Evolutionary conservation across 108 stramenopile genomes (phyloP).

Genomic region (Discostella pseudostelligera): DNA sequence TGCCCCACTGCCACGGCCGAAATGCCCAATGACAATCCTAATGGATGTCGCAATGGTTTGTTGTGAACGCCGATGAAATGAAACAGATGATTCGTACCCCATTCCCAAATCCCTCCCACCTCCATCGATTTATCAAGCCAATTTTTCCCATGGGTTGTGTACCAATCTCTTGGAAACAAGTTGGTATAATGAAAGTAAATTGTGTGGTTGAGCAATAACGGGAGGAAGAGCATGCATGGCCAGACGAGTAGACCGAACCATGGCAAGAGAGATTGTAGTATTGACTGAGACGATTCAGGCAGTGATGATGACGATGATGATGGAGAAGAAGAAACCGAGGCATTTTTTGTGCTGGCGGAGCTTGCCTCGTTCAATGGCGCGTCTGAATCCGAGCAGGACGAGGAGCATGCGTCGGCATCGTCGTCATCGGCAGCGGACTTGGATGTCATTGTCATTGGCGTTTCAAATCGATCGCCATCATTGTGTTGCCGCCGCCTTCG

Average conservation of each 20-base stretch:
- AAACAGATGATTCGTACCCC: conserved; percentile 33
- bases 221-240: conserved; percentile 75
- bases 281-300: background rate
- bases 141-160: conserved; percentile 14
- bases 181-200: conserved; percentile 46
- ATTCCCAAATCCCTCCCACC: conserved; percentile 30
- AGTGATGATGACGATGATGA: background rate
- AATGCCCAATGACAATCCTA: conserved; percentile 80
- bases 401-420: conserved; percentile 2
- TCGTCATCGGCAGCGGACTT: too few relatives aligned
- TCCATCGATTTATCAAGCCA: conserved; percentile 25
- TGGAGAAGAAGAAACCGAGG: background rate
- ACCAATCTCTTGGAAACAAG: conserved; percentile 69
- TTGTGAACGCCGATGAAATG: conserved; percentile 12
- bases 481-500: background rate
- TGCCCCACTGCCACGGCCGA: conserved; percentile 84
- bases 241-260: conserved; percentile 72
- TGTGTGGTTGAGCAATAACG: conserved; percentile 52
- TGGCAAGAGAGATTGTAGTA: conserved; percentile 31
- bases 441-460: background rate
- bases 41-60: conserved; percentile 58
- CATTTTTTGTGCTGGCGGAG: background rate
- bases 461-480: background rate
- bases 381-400: background rate
- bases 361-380: background rate